Percentiles rank a stretch among this genome's conserved stretches.
phyloP scores from a whole-genome alignment of 164 flowering plant species.

The Macadamia tetraphylla region DNA sequence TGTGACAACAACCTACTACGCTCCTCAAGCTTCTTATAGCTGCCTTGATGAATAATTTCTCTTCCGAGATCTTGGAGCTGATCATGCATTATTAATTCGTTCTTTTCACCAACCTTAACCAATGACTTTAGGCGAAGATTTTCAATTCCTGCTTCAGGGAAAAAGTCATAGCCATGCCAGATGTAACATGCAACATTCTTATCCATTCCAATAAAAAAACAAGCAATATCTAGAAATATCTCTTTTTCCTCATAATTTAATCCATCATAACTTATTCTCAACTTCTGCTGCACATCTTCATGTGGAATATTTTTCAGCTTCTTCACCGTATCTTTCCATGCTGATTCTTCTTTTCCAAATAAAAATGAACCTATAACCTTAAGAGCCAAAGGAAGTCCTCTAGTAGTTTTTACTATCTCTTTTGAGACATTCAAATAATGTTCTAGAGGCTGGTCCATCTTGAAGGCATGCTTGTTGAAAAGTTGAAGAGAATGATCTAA shows the following conservation, averaged over 20 bases:
- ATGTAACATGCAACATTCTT: neutral
- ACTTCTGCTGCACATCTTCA: conserved; percentile 1
- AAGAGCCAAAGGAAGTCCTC: conserved; percentile 14
- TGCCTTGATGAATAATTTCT: conserved; percentile 18
- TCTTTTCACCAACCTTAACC: conserved; percentile 1
- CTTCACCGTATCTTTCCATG: conserved; percentile 10
- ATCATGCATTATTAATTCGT: conserved; percentile 23
- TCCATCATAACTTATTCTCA: conserved; percentile 17
- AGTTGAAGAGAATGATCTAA: no score
- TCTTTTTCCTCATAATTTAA: conserved; percentile 7
- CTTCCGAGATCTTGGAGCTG: conserved; percentile 21
- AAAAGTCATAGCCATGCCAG: conserved; percentile 6
- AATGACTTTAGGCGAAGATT: conserved; percentile 14
- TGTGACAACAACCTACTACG: conserved; percentile 21
- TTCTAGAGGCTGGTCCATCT: neutral
- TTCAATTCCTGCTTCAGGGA: conserved; percentile 1
- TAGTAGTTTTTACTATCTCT: neutral
- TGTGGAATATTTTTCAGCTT: conserved; percentile 3
- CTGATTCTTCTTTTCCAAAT: neutral
- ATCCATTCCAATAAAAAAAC: conserved; percentile 18
- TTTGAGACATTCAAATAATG: neutral
- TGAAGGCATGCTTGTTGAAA: no score
- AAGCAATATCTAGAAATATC: conserved; percentile 12
- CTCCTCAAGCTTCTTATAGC: conserved; percentile 10
- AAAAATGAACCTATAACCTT: conserved; percentile 13